Evolutionary conservation across 768 basidiomycete species (phyloP).

Genomic region (Calocybe indica): DNA sequence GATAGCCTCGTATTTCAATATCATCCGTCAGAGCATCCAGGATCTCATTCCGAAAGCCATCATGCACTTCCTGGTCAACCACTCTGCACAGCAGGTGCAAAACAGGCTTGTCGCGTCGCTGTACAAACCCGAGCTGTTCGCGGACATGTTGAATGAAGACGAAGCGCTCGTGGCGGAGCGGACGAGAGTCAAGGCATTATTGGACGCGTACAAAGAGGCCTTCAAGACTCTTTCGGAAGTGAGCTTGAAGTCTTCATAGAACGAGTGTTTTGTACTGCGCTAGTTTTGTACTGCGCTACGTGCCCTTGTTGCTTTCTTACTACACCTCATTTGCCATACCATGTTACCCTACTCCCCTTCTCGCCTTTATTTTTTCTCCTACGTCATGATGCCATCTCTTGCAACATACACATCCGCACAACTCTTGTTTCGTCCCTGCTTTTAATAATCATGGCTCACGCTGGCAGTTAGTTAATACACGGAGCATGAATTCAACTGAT

Average conservation of each 20-base stretch:
- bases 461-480: no score
- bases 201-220: conserved; percentile 95
- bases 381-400: no score
- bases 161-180: conserved; percentile 93
- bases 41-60: conserved; percentile 97
- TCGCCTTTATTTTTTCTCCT: no score
- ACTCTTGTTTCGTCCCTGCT: no score
- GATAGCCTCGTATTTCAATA: conserved; percentile 93
- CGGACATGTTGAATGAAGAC: conserved; percentile 90
- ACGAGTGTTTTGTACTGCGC: no score
- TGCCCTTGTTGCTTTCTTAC: no score
- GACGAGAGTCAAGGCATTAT: conserved; percentile 84
- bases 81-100: conserved; percentile 95
- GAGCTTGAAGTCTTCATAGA: conserved; percentile 59
- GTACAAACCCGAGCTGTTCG: conserved; percentile 93
- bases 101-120: conserved; percentile 91
- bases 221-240: conserved; percentile 86
- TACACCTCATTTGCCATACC: no score
- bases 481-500: no score
- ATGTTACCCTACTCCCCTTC: no score
- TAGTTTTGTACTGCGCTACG: no score
- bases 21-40: conserved; percentile 94
- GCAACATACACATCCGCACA: no score
- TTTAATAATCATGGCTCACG: no score
- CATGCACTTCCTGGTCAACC: conserved; percentile 97